A percentile compares a stretch with the other conserved stretches of the same genome.
phyloP scores from a whole-genome alignment of 768 basidiomycete genomes.

The Amanita thiersii region DNA sequence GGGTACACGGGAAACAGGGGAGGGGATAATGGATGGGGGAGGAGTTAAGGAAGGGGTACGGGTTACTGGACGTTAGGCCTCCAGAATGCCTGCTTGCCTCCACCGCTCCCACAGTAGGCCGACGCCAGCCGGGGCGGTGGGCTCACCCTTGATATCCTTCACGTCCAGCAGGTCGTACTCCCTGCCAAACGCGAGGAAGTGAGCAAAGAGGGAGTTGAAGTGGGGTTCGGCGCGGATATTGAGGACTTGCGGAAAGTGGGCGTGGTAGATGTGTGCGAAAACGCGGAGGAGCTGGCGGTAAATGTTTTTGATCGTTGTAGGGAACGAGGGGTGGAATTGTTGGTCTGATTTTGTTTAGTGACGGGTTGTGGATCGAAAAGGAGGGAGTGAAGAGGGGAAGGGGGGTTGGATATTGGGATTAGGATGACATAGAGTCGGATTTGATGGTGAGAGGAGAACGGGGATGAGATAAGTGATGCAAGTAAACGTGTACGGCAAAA shows the following conservation, averaged over 20 bases:
- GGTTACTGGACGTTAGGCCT: conserved; percentile 34
- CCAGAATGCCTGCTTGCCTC: conserved; percentile 74
- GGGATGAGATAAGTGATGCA: background rate
- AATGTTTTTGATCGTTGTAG: conserved; percentile 84
- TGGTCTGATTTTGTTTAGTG: conserved; percentile 59
- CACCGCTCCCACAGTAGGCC: conserved; percentile 84
- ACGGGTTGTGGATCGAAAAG: background rate
- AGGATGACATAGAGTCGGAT: too few species aligned
- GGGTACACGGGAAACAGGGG: too few species aligned
- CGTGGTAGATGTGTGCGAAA: conserved; percentile 95
- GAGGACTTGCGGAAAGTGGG: conserved; percentile 85
- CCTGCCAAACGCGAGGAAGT: conserved; percentile 92
- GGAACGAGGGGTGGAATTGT: conserved; percentile 82
- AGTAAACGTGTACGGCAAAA: conserved; percentile 5
- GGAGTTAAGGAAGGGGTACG: too few species aligned
- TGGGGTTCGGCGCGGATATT: conserved; percentile 92
- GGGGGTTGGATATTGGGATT: too few species aligned
- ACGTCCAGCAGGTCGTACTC: conserved; percentile 89
- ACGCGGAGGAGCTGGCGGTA: conserved; percentile 96
- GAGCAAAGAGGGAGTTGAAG: conserved; percentile 96
- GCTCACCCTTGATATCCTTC: conserved; percentile 75
- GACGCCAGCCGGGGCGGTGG: conserved; percentile 55
- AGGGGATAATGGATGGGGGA: too few species aligned
- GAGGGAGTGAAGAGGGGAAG: background rate
- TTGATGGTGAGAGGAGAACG: too few species aligned